Percentiles rank a stretch among this genome's conserved stretches.
Evolutionary conservation across 257 asterid genomes (phyloP).

Genomic region (Rubia yunnanensis): DNA sequence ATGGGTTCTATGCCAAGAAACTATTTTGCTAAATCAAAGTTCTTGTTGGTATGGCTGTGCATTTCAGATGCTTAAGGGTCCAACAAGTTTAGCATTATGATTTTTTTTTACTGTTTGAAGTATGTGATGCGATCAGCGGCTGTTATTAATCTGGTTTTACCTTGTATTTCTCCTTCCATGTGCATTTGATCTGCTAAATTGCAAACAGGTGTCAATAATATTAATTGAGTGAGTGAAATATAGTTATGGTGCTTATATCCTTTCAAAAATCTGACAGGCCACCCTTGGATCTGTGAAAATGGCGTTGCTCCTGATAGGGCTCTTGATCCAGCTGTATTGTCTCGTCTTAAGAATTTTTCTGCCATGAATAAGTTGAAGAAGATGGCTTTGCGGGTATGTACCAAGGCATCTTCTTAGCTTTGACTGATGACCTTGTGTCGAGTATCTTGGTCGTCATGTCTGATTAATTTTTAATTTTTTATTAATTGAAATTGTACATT

Average conservation of each 20-base stretch:
- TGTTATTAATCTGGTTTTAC: neutral
- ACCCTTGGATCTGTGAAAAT: constrained; percentile 76
- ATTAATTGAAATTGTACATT: too few relatives aligned
- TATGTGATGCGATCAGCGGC: neutral
- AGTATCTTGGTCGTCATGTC: neutral
- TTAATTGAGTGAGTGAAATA: constrained; percentile 3
- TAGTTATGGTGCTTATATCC: constrained; percentile 10
- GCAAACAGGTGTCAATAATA: too few relatives aligned
- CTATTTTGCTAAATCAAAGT: neutral
- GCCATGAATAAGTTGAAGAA: constrained; percentile 78
- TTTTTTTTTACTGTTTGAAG: neutral
- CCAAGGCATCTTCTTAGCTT: neutral
- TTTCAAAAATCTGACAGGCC: constrained; percentile 34
- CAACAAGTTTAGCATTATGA: neutral
- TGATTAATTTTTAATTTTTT: too few relatives aligned
- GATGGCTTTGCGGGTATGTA: constrained; percentile 83
- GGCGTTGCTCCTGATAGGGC: constrained; percentile 82
- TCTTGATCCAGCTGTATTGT: constrained; percentile 68
- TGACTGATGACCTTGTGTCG: neutral
- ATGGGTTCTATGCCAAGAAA: neutral
- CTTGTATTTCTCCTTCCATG: too few relatives aligned
- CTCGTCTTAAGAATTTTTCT: constrained; percentile 72
- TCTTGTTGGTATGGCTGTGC: neutral
- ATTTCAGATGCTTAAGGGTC: neutral
- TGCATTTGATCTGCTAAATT: too few relatives aligned